phyloP scores from a whole-genome alignment of 352 stramenopile genomes.

The Globisporangium ultimum region DNA sequence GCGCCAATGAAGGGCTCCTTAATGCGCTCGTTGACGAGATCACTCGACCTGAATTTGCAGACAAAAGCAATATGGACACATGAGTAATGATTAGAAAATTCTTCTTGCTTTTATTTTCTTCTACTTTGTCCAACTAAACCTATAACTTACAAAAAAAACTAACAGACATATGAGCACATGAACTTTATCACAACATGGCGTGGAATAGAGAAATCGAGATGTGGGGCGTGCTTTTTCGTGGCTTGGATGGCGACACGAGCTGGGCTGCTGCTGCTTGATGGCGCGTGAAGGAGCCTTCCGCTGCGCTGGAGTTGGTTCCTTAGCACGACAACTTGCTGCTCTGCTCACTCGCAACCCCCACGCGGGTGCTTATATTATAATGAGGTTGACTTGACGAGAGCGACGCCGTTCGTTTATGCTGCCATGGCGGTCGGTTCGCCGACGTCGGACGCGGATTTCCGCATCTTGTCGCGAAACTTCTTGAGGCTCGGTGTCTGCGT shows the following conservation, averaged over 20 bases:
- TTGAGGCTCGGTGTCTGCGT: constrained; percentile 63
- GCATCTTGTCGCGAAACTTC: constrained; percentile 63
- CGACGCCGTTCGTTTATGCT: constrained; percentile 20
- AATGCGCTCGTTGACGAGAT: no score
- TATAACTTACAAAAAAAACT: neutral
- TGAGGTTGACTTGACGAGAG: neutral
- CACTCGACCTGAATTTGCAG: no score
- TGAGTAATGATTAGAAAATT: no score
- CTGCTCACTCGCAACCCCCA: neutral
- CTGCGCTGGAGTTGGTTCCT: neutral
- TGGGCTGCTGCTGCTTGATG: neutral
- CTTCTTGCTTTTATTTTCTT: neutral
- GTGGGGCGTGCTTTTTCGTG: neutral
- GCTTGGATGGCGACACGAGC: neutral
- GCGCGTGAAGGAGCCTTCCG: neutral
- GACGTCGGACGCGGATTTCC: constrained; percentile 20
- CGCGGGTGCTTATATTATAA: neutral
- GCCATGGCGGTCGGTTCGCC: constrained; percentile 29
- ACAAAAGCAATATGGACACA: no score
- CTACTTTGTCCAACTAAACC: neutral
- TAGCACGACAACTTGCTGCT: neutral
- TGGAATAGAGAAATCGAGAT: neutral
- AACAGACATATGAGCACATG: neutral
- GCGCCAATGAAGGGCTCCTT: no score
- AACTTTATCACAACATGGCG: neutral